These are phyloP conservation scores for Erythrophleum ivorense DNA, from an alignment of 331 rosid genomes.

Conservation along the genomic window DNA sequence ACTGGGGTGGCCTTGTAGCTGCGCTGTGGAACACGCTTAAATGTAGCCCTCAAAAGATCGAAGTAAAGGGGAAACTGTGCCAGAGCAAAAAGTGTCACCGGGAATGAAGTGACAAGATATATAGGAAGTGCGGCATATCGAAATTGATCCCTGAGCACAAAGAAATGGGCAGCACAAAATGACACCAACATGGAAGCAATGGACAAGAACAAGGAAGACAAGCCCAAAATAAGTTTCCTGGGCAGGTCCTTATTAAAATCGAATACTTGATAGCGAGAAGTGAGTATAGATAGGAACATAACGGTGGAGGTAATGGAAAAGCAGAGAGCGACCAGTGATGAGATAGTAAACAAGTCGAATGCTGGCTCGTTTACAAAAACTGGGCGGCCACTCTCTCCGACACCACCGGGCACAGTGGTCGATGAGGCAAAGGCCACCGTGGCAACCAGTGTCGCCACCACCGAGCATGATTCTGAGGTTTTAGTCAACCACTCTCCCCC, in stretches of 20 bases:
- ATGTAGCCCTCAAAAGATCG: conserved; percentile 12
- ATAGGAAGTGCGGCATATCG: neutral
- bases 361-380: neutral
- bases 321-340: conserved; percentile 5
- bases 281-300: conserved; percentile 8
- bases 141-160: neutral
- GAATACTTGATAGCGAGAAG: conserved; percentile 22
- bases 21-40: neutral
- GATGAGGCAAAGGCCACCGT: conserved; percentile 19
- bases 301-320: neutral
- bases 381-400: neutral
- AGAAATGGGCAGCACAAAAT: conserved; percentile 19
- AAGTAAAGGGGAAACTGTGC: conserved; percentile 18
- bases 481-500: conserved; percentile 25
- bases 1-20: conserved; percentile 13
- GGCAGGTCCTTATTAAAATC: conserved; percentile 4
- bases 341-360: neutral
- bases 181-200: conserved; percentile 25
- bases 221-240: neutral
- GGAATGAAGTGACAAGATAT: conserved; percentile 14
- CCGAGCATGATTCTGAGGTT: conserved; percentile 13
- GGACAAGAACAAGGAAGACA: conserved; percentile 28
- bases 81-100: conserved; percentile 16
- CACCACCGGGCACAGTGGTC: neutral
- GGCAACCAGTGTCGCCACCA: conserved; percentile 15